Evolutionary conservation across 1,284 basidiomycete genomes (phyloP).

Genomic region (Puccinia coronata): DNA sequence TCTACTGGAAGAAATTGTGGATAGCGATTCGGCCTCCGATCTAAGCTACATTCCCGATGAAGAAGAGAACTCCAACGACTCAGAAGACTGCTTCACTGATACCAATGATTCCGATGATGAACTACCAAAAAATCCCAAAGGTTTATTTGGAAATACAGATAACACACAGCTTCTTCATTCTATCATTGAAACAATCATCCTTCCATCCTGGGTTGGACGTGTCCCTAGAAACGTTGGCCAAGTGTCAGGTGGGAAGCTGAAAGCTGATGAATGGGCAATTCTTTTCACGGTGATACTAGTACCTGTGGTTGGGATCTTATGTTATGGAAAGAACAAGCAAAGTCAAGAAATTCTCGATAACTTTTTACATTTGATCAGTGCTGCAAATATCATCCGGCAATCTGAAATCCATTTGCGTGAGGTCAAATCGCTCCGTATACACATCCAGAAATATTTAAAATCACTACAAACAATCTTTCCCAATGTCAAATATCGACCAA

Average conservation of each 20-base stretch:
- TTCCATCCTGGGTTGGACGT: slow-evolving; percentile 29
- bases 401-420: slow-evolving; percentile 1
- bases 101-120: not conserved
- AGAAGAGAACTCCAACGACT: no score
- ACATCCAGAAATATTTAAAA: slow-evolving; percentile 20
- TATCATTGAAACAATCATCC: not conserved
- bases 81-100: no score
- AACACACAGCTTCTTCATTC: not conserved
- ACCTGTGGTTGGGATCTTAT: slow-evolving; percentile 12
- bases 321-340: not conserved
- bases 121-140: not conserved
- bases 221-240: slow-evolving; percentile 28
- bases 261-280: slow-evolving; percentile 39
- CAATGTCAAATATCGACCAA: not conserved
- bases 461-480: not conserved
- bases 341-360: not conserved
- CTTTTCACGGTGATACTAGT: slow-evolving; percentile 35
- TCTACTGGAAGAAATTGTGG: no score
- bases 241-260: slow-evolving; percentile 26
- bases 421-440: not conserved
- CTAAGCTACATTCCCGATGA: no score
- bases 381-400: slow-evolving; percentile 19
- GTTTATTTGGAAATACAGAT: not conserved
- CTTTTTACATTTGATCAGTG: slow-evolving; percentile 27
- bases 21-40: no score